Evolutionary conservation across 352 stramenopile genomes (phyloP), one percentile per base, ranked within the genome.

Genomic region (Halophytophthora polymorphica): DNA sequence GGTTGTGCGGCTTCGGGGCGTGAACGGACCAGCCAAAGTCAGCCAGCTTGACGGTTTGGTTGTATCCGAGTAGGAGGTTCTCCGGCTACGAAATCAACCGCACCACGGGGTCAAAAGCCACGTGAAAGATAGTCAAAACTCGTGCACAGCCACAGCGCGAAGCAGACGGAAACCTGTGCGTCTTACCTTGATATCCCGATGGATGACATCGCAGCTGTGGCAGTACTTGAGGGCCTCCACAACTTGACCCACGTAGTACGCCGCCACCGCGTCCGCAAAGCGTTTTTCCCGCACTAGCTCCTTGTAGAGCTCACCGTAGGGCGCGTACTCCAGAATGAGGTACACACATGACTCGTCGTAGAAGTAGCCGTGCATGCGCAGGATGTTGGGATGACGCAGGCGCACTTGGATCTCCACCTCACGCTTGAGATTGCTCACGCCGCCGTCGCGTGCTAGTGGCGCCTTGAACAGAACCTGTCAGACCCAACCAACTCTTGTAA

Each of bases 11-110:
- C n/a, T 74, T 72, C 2, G 76, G 73, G 0, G 83, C 86, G 50
- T 92, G 76, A 6, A 93, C 81, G 2, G 86, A 90, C 80, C 85
- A 92, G 7, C 86, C 86, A 36, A 96, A 96, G 53, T 96, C 86
- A 28, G 86, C 86, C 35, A 96, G 67, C 54, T 96, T 96, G 39
- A 96, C 73, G 5, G 69, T 80, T 46, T 87, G 67, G 31, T 91
- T 86, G 25, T 69, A 61, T 12, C 80, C 84, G 33, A 96, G 51
- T 13, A 96, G 55, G 2, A 96, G 50, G 54, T 96, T 96, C 46
- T 96, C 84, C 17, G 83, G 84, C 82, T 93, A 41, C 1, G 51
- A 35, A 43, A 13, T n/a, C n/a, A n/a, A n/a, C n/a, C n/a, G n/a
- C n/a, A n/a, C n/a, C n/a, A n/a, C n/a, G n/a, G n/a, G n/a, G n/a